Conservation (phyloP, 2,329 filamentous ascomycete genomes). For the Alternaria brassicae region DNA sequence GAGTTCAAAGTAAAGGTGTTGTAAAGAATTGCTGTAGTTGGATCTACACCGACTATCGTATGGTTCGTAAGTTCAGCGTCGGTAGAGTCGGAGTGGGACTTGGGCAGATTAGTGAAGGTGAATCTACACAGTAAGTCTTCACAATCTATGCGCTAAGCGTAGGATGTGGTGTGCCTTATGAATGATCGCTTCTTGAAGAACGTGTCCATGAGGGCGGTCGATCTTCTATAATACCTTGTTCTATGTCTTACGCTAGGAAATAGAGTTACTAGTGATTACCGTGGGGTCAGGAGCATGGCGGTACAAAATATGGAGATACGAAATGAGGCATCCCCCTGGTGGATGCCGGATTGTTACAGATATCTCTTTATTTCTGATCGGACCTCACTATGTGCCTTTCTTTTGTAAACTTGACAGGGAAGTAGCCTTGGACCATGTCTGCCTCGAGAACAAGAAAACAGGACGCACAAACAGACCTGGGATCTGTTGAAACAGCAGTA, state of each 20-base stretch:
- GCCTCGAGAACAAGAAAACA: neutral
- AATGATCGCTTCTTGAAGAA: neutral
- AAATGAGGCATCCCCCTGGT: constrained; percentile 3
- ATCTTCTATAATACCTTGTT: constrained; percentile 6
- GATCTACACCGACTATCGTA: neutral
- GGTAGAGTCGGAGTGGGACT: neutral
- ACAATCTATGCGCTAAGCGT: neutral
- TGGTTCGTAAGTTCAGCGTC: neutral
- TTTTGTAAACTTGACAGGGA: neutral
- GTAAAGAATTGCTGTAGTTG: neutral
- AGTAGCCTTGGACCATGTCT: neutral
- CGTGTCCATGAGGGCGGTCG: neutral
- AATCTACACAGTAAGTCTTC: neutral
- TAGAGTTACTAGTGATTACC: constrained; percentile 1
- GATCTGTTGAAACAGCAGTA: constrained; percentile 1
- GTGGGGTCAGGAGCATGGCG: neutral
- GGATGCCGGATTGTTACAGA: constrained; percentile 6
- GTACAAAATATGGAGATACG: neutral
- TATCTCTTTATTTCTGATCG: constrained; percentile 4
- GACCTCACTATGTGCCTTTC: constrained; percentile 1
- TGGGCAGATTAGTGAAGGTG: neutral
- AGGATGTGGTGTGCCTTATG: neutral
- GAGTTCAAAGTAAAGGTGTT: neutral
- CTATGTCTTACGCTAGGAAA: neutral
- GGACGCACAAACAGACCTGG: neutral